Evolutionary conservation across 176 grass and related monocot species (phyloP).

Genomic region (Carex parvula): DNA sequence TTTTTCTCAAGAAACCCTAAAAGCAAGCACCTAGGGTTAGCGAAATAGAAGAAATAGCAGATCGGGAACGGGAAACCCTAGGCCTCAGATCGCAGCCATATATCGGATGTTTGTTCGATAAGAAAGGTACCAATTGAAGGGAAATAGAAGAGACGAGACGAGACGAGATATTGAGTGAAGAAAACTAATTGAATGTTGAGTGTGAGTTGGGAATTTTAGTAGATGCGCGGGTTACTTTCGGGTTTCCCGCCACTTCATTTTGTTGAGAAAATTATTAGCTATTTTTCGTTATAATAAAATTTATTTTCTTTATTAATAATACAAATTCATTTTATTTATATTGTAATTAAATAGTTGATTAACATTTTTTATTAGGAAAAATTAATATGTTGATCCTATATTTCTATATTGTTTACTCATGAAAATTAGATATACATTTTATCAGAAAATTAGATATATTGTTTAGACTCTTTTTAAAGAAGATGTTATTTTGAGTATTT

Average conservation of each 20-base stretch:
- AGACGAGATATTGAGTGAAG: conserved; percentile 7
- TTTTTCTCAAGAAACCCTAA: conserved; percentile 26
- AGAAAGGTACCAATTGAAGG: neutral
- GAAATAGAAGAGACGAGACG: neutral
- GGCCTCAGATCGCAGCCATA: neutral
- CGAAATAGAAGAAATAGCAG: neutral
- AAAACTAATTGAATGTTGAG: conserved; percentile 6
- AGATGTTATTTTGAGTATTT: neutral
- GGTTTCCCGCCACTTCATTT: conserved; percentile 34
- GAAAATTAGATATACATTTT: neutral
- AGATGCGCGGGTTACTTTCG: neutral
- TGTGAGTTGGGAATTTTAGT: neutral
- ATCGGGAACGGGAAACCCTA: conserved; percentile 20
- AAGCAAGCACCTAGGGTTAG: neutral
- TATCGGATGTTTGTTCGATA: neutral
- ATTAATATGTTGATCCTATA: neutral
- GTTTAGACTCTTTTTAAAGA: neutral
- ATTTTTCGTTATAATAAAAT: neutral
- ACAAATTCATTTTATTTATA: neutral
- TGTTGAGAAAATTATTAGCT: neutral
- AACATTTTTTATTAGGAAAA: neutral
- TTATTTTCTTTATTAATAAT: neutral
- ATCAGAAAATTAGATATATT: neutral
- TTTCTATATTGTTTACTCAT: neutral
- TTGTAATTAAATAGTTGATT: no score